These are phyloP conservation scores for Aristolochia fimbriata DNA, from an alignment of 164 flowering plant genomes.

Conservation along the genomic window DNA sequence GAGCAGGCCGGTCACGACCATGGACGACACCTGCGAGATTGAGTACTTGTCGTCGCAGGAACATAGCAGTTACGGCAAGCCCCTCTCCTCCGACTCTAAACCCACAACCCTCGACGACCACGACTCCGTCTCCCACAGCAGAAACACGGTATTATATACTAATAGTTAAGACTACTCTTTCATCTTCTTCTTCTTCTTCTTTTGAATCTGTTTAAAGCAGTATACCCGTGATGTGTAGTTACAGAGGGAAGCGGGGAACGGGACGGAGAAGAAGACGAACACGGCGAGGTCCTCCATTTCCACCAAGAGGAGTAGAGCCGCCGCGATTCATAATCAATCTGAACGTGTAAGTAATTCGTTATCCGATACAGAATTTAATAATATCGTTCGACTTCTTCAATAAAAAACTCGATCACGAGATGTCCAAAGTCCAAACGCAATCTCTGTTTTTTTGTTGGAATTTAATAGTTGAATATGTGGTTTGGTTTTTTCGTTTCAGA, in stretches of 20 bases:
- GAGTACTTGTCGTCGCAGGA: conserved; percentile 35
- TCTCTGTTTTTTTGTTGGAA: too few species aligned
- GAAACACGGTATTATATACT: conserved; percentile 25
- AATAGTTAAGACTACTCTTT: background rate
- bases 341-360: conserved; percentile 46
- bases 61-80: conserved; percentile 39
- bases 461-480: too few species aligned
- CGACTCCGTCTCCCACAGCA: conserved; percentile 55
- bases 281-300: conserved; percentile 41
- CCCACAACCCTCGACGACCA: conserved; percentile 40
- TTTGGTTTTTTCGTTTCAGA: too few species aligned
- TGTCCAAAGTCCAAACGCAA: too few species aligned
- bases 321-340: conserved; percentile 82
- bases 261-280: conserved; percentile 24
- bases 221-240: background rate
- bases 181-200: background rate
- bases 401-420: too few species aligned
- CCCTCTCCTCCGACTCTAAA: conserved; percentile 14
- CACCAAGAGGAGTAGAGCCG: conserved; percentile 66
- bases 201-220: background rate
- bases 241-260: conserved; percentile 28
- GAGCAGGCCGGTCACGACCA: conserved; percentile 23
- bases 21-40: conserved; percentile 35
- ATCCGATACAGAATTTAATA: background rate
- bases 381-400: background rate